Base-by-base conservation (phyloP, 2,329 filamentous ascomycete species). In the Hysterium pulicare region DNA sequence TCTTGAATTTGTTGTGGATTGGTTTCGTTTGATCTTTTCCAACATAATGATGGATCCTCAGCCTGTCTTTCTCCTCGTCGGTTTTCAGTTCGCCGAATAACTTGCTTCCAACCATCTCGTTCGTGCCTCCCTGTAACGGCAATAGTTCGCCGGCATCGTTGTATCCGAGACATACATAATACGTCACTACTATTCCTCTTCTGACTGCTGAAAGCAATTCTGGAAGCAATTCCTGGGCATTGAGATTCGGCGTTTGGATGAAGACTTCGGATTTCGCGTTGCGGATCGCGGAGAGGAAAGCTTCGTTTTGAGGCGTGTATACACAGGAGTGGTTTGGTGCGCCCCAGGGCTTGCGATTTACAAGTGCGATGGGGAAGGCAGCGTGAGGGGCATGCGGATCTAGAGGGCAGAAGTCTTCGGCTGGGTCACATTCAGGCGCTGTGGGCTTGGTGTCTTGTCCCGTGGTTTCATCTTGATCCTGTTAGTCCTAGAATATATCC, bases 111-210 rank as follows among this genome's bases (percentile, higher is more conserved):
- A 82, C 74, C 72, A 84, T 83, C 47, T 90, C 85, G 57, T 90
- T 90, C 13, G 82, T 86, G 1, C 86, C 86, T 22, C 85, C 85
- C 59, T 90, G 85, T 45, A 80, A 78, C 0, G 87, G 86, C 0
- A 91, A 77, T 23, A 90, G 75, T 59, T 90, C 85, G 17, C 86
- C 87, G 0, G 79, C 71, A 50, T 90, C 87, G 48, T 90, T 90
- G 67, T 91, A 91, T 1, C 87, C 86, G 0, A 90, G 75, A 49
- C 84, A 88, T 1, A 89, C 73, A 49, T 87, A 90, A 59, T 81
- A 83, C 1, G 77, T 81, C 0, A 90, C 80, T 38, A 82, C 70
- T 0, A 90, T 66, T 0, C 86, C 86, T 1, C 86, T 72, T 46
- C 81, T 74, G n/a, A 83, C 76, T 0, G 87, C 86, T 3, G 74